These are phyloP conservation scores for Tetracentron sinense DNA, from an alignment of 164 flowering plant genomes.

Conservation along the genomic window DNA sequence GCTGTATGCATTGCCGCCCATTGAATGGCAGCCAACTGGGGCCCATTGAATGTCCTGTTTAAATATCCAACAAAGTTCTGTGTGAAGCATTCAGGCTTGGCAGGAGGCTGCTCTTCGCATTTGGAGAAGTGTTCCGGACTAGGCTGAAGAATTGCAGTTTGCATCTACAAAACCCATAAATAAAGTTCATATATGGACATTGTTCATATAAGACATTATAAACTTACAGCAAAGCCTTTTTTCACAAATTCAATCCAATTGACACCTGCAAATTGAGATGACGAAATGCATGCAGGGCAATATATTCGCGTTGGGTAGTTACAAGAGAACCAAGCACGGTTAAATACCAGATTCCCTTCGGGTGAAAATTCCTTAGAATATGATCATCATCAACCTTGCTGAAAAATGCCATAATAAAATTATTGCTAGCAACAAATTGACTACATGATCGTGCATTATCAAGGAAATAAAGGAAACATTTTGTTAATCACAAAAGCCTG, in stretches of 20 bases:
- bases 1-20: constrained; percentile 99
- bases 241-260: neutral
- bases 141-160: constrained; percentile 90
- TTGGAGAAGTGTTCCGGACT: constrained; percentile 90
- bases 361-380: constrained; percentile 69
- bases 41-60: constrained; percentile 71
- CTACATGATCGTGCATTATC: too few relatives aligned
- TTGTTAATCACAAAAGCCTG: too few relatives aligned
- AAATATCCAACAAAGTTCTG: constrained; percentile 74
- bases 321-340: constrained; percentile 94
- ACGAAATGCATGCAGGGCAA: constrained; percentile 95
- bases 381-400: constrained; percentile 69
- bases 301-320: constrained; percentile 91
- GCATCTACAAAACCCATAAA: constrained; percentile 57
- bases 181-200: neutral
- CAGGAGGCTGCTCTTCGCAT: constrained; percentile 85
- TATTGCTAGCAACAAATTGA: neutral
- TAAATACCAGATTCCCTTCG: constrained; percentile 68
- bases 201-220: neutral
- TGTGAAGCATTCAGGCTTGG: constrained; percentile 97
- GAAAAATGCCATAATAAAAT: constrained; percentile 17
- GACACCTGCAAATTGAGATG: constrained; percentile 78
- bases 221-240: too few relatives aligned
- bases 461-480: neutral
- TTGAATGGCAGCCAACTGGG: constrained; percentile 90